Percentiles rank a stretch among this genome's conserved stretches.
Conservation (phyloP, 1,284 basidiomycete genomes). For the Malassezia restricta region DNA sequence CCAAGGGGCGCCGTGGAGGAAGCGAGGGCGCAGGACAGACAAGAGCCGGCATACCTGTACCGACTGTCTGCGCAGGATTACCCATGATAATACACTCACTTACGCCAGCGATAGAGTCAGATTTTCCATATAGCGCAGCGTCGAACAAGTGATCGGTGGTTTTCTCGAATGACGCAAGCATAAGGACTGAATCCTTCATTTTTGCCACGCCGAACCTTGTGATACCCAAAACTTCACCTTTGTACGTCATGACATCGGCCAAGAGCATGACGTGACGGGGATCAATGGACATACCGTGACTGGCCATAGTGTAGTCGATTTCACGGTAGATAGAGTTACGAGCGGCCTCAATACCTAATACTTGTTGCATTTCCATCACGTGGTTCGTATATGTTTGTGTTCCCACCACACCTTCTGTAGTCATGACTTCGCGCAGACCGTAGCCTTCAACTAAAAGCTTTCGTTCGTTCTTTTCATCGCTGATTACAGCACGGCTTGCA, state of each 20-base stretch:
- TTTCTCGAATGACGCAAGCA: slow-evolving; percentile 98
- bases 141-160: slow-evolving; percentile 99
- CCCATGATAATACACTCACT: slow-evolving; percentile 99
- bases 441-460: slow-evolving; percentile 60
- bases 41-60: slow-evolving; percentile 58
- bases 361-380: slow-evolving; percentile 85
- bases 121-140: slow-evolving; percentile 89
- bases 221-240: slow-evolving; percentile 97
- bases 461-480: slow-evolving; percentile 40
- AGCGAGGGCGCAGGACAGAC: slow-evolving; percentile 24
- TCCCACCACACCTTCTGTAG: slow-evolving; percentile 86
- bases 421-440: slow-evolving; percentile 95
- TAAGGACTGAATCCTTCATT: slow-evolving; percentile 99
- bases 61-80: slow-evolving; percentile 86
- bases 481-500: slow-evolving; percentile 39
- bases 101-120: slow-evolving; percentile 85
- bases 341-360: slow-evolving; percentile 94
- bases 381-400: slow-evolving; percentile 89
- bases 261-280: slow-evolving; percentile 97
- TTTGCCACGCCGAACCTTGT: slow-evolving; percentile 99
- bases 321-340: slow-evolving; percentile 89
- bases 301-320: slow-evolving; percentile 87
- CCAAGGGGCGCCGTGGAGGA: slow-evolving; percentile 22
- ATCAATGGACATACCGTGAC: slow-evolving; percentile 96
- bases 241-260: slow-evolving; percentile 98